These are phyloP conservation scores for Fusarium kyushuense DNA, from an alignment of 2,329 filamentous ascomycete genomes.

Conservation along the genomic window DNA sequence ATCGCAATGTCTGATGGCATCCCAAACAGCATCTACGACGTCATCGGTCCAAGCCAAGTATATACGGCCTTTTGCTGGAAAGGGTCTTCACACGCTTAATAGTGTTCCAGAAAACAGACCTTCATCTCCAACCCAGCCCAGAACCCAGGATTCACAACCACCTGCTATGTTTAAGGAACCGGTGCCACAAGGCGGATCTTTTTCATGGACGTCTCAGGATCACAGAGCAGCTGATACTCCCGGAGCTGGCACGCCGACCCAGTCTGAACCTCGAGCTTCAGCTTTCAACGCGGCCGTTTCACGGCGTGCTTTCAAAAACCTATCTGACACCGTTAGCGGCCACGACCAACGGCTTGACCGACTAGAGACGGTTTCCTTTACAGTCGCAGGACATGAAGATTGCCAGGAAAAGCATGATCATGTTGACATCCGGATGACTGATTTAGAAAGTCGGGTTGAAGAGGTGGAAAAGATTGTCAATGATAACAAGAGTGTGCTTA, in stretches of 20 bases:
- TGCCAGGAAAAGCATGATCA: conserved; percentile 76
- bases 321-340: conserved; percentile 66
- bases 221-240: conserved; percentile 36
- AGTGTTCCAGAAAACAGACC: conserved; percentile 48
- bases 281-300: conserved; percentile 44
- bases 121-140: conserved; percentile 51
- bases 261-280: conserved; percentile 46
- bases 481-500: conserved; percentile 58
- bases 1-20: conserved; percentile 63
- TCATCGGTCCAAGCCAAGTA: conserved; percentile 65
- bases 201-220: conserved; percentile 43
- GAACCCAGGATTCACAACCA: conserved; percentile 35
- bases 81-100: conserved; percentile 66
- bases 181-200: conserved; percentile 41
- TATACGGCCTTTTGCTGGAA: conserved; percentile 66
- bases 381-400: conserved; percentile 74
- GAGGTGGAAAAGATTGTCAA: conserved; percentile 68
- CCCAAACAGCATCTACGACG: conserved; percentile 65
- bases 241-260: conserved; percentile 43
- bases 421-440: conserved; percentile 74
- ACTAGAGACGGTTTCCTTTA: conserved; percentile 78
- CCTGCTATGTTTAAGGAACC: conserved; percentile 32
- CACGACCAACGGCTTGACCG: conserved; percentile 75
- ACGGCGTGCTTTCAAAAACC: conserved; percentile 57
- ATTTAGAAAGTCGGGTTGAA: conserved; percentile 73